Percentiles rank a stretch among this genome's conserved stretches.
Evolutionary conservation across 768 basidiomycete species (phyloP).

Genomic region (Mycena rosella): DNA sequence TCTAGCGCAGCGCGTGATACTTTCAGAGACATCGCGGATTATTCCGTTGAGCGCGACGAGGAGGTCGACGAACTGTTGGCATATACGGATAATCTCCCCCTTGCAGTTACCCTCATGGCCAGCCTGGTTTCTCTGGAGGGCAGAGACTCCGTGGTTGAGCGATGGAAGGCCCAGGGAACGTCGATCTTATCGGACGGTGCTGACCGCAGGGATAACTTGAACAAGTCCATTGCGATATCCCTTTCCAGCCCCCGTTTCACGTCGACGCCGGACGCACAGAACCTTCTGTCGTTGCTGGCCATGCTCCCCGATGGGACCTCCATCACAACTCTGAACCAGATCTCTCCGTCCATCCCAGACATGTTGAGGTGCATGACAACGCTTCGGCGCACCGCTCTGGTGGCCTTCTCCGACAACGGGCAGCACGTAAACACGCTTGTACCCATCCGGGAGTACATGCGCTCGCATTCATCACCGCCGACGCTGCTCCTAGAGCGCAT

Average conservation of each 20-base stretch:
- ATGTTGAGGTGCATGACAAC: slow-evolving; percentile 3
- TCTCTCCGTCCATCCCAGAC: background rate
- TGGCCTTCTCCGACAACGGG: background rate
- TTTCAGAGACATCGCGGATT: slow-evolving; percentile 7
- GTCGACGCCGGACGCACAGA: background rate
- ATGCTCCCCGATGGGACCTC: slow-evolving; percentile 1
- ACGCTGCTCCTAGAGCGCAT: background rate
- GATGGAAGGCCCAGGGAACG: slow-evolving; percentile 6
- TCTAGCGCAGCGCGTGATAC: background rate
- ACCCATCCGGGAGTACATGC: slow-evolving; percentile 8
- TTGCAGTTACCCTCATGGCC: background rate
- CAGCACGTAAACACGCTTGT: slow-evolving; percentile 5
- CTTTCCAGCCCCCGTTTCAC: slow-evolving; percentile 14
- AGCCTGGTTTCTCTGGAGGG: slow-evolving; percentile 1
- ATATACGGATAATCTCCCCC: background rate
- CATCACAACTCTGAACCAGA: background rate
- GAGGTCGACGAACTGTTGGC: background rate
- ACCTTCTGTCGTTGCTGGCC: background rate
- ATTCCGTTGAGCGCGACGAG: slow-evolving; percentile 4
- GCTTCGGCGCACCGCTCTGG: background rate
- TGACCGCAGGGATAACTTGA: slow-evolving; percentile 3
- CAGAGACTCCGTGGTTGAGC: background rate
- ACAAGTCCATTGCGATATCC: slow-evolving; percentile 18
- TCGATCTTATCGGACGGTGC: slow-evolving; percentile 5
- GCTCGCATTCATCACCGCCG: background rate